These are phyloP conservation scores for Aureobasidium sp. DNA, from an alignment of 2,329 filamentous ascomycete genomes.

Conservation along the genomic window DNA sequence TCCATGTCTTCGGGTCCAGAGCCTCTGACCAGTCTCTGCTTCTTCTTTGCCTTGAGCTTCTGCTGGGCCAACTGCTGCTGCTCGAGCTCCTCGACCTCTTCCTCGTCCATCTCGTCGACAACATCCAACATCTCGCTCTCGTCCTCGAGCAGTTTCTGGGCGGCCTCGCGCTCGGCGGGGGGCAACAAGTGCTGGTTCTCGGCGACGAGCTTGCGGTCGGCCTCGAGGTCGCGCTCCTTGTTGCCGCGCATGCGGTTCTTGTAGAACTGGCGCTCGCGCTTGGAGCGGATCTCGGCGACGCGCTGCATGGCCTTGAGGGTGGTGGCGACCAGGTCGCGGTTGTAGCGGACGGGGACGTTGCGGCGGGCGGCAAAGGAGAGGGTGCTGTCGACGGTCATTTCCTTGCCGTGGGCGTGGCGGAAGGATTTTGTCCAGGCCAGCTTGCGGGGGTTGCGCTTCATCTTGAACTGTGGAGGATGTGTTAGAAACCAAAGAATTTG, in stretches of 20 bases:
- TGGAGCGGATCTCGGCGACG: slow-evolving; percentile 74
- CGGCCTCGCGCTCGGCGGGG: slow-evolving; percentile 38
- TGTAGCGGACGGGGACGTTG: slow-evolving; percentile 92
- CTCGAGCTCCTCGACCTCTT: slow-evolving; percentile 32
- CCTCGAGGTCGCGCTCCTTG: slow-evolving; percentile 69
- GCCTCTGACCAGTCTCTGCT: slow-evolving; percentile 40
- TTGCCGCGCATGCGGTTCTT: slow-evolving; percentile 90
- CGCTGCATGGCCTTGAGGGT: slow-evolving; percentile 91
- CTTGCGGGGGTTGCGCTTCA: slow-evolving; percentile 96
- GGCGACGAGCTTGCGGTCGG: slow-evolving; percentile 79
- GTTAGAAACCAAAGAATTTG: slow-evolving; percentile 3
- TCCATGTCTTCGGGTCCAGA: slow-evolving; percentile 38
- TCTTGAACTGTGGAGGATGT: slow-evolving; percentile 64
- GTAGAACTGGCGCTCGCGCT: slow-evolving; percentile 87
- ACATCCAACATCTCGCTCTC: slow-evolving; percentile 39
- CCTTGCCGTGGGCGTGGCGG: slow-evolving; percentile 71
- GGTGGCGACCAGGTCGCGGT: slow-evolving; percentile 80
- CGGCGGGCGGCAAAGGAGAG: slow-evolving; percentile 86
- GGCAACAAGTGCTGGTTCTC: slow-evolving; percentile 91
- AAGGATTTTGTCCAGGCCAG: slow-evolving; percentile 96
- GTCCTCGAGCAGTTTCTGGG: slow-evolving; percentile 48
- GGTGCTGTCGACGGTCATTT: slow-evolving; percentile 88
- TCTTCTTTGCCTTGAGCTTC: slow-evolving; percentile 40
- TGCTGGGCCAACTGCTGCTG: slow-evolving; percentile 30
- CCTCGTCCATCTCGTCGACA: slow-evolving; percentile 30